These are phyloP conservation scores for Amanita pseudoporphyria DNA, from an alignment of 768 basidiomycete species.

Conservation along the genomic window DNA sequence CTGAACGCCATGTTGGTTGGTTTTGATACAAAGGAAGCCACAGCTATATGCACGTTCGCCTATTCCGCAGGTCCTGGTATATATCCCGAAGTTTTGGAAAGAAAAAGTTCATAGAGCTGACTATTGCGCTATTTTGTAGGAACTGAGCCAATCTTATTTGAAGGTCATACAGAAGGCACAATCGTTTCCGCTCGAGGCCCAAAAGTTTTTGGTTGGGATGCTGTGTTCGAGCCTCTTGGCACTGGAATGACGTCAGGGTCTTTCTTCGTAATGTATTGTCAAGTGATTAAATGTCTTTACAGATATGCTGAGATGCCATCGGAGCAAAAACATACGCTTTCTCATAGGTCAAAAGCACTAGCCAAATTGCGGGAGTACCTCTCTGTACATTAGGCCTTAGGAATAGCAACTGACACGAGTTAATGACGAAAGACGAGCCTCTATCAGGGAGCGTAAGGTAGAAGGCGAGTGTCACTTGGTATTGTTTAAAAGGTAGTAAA, in stretches of 20 bases:
- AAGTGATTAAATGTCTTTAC: slow-evolving; percentile 2
- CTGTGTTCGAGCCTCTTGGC: slow-evolving; percentile 71
- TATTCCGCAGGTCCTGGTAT: slow-evolving; percentile 76
- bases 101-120: neutral
- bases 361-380: slow-evolving; percentile 51
- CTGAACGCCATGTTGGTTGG: slow-evolving; percentile 74
- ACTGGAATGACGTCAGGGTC: slow-evolving; percentile 63
- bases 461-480: too few relatives aligned
- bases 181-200: slow-evolving; percentile 84
- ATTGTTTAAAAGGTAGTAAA: too few relatives aligned
- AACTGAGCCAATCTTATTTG: slow-evolving; percentile 61
- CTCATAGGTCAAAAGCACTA: slow-evolving; percentile 67
- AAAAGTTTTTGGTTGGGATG: slow-evolving; percentile 83
- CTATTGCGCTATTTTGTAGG: slow-evolving; percentile 18
- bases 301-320: slow-evolving; percentile 74
- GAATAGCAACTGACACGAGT: too few relatives aligned
- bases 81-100: neutral
- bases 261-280: neutral
- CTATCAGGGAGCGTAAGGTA: too few relatives aligned
- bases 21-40: slow-evolving; percentile 71
- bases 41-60: slow-evolving; percentile 93
- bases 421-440: too few relatives aligned
- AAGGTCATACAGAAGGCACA: slow-evolving; percentile 81
- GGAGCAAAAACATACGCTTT: slow-evolving; percentile 61
- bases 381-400: slow-evolving; percentile 22